Conservation (phyloP, 352 stramenopile species). For the Halophytophthora polymorphica region DNA sequence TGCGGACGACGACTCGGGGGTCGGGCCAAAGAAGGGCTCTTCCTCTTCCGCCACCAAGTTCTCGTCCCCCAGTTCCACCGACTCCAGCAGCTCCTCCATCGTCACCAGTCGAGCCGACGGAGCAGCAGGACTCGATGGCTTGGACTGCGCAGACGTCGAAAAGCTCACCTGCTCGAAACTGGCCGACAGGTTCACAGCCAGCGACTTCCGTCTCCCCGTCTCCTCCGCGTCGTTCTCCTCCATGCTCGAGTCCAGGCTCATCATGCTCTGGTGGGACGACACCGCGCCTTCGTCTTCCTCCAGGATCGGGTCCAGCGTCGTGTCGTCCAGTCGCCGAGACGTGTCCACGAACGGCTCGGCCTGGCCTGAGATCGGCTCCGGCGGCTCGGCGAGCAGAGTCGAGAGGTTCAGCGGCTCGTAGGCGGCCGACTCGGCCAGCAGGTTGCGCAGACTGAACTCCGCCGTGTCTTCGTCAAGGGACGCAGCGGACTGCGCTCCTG, state of each 20-base stretch:
- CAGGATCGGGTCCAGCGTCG: slow-evolving; percentile 55
- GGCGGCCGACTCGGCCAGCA: slow-evolving; percentile 50
- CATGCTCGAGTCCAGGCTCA: slow-evolving; percentile 64
- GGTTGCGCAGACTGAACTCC: slow-evolving; percentile 58
- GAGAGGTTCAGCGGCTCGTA: slow-evolving; percentile 36
- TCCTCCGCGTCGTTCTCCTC: slow-evolving; percentile 63
- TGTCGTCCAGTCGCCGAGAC: slow-evolving; percentile 14
- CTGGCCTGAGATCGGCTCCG: slow-evolving; percentile 13
- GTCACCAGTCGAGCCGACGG: slow-evolving; percentile 25
- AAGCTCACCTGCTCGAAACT: slow-evolving; percentile 74
- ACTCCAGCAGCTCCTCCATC: slow-evolving; percentile 45
- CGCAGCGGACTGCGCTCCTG: slow-evolving; percentile 3
- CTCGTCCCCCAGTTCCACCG: slow-evolving; percentile 24
- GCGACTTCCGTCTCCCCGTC: slow-evolving; percentile 38
- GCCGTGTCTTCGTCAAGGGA: slow-evolving; percentile 48
- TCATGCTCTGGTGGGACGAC: slow-evolving; percentile 61
- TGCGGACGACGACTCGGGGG: not conserved
- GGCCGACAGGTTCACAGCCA: slow-evolving; percentile 71
- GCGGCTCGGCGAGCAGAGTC: slow-evolving; percentile 27
- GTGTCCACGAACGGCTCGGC: slow-evolving; percentile 5
- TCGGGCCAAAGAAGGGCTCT: slow-evolving; percentile 21
- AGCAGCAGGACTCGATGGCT: slow-evolving; percentile 5
- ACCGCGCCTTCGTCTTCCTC: slow-evolving; percentile 60
- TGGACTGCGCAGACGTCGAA: no score
- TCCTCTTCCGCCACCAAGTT: slow-evolving; percentile 8